Evolutionary conservation across 2,329 filamentous ascomycete genomes (phyloP).

Genomic region (Cladophialophora exuberans): DNA sequence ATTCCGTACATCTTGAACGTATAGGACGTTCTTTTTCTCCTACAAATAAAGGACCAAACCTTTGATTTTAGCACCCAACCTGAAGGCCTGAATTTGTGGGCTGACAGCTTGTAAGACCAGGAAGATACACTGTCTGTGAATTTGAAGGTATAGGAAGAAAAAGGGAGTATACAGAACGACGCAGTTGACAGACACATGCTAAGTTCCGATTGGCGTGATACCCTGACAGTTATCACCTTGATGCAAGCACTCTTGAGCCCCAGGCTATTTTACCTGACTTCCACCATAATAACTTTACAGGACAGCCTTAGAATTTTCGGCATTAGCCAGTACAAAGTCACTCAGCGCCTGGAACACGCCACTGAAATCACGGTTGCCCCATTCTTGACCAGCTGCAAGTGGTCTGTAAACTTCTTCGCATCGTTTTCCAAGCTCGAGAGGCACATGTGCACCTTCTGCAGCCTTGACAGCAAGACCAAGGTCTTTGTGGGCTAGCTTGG

Average conservation of each 20-base stretch:
- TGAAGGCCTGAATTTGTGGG: too few species aligned
- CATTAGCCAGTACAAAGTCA: not conserved
- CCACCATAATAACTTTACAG: not conserved
- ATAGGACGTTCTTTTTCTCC: too few species aligned
- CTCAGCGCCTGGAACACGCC: conserved; percentile 3
- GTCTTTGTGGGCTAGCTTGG: conserved; percentile 6
- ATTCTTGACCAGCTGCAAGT: not conserved
- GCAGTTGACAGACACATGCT: too few species aligned
- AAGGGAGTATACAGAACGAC: too few species aligned
- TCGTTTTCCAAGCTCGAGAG: not conserved
- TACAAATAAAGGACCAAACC: too few species aligned
- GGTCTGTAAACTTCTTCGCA: not conserved
- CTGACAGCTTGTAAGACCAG: too few species aligned
- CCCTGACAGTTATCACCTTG: not conserved
- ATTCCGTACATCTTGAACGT: too few species aligned
- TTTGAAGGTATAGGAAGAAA: too few species aligned
- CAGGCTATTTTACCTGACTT: not conserved
- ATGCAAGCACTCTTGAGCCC: not conserved
- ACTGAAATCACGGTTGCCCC: conserved; percentile 2
- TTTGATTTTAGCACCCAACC: too few species aligned
- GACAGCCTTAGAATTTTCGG: not conserved
- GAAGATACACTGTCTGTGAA: too few species aligned
- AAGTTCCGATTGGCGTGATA: too few species aligned
- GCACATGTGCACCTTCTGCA: not conserved
- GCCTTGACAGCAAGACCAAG: conserved; percentile 3